Base-by-base conservation (phyloP, 2,329 filamentous ascomycete genomes). In the Onygenales sp. region DNA sequence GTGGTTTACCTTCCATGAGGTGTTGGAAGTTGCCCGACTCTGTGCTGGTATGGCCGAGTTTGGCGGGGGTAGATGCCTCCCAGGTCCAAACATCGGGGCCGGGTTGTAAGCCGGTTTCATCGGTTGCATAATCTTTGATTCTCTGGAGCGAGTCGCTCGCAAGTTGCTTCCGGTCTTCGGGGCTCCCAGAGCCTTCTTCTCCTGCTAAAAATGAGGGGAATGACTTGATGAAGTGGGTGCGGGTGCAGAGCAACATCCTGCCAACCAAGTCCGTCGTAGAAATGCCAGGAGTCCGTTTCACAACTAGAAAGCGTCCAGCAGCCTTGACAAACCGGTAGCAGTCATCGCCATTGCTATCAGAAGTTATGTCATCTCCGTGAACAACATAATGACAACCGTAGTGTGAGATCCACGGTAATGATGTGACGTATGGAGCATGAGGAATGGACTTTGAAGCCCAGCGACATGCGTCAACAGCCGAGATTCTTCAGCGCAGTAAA, bases 281-380 rank as follows among this genome's bases (percentile, higher is more conserved):
- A 65, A 98, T 98, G 55, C 89, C 91, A 0, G 93, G 93, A 2
- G 93, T 97, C 58, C 93, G 82, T 75, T 95, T 95, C 45, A 98
- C 93, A 14, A 98, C 89, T 73, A 94, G 91, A 81, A 98, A 98
- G 43, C 93, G 82, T 10, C 86, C 86, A 1, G 92, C 93, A 42
- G 87, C 85, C 74, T 98, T 98, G 64, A 98, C 93, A 66, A 92
- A 97, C 56, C 93, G 87, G 74, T 98, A 98, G 75, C 92, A 97
- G 74, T 98, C 93, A 69, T 95, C 86, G 43, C 93, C 93, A 60
- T 84, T 84, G 67, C 87, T 88, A 72, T 98, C 93, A 0, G 90
- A 95, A 2, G 93, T 97, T 66, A 97, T 95, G 71, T 97, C 92
- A 70, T 97, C 93, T 56, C 92, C 92, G 71, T 97, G 92, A 2